These are phyloP conservation scores for Globisporangium solare DNA, from an alignment of 352 stramenopile species.

Conservation along the genomic window DNA sequence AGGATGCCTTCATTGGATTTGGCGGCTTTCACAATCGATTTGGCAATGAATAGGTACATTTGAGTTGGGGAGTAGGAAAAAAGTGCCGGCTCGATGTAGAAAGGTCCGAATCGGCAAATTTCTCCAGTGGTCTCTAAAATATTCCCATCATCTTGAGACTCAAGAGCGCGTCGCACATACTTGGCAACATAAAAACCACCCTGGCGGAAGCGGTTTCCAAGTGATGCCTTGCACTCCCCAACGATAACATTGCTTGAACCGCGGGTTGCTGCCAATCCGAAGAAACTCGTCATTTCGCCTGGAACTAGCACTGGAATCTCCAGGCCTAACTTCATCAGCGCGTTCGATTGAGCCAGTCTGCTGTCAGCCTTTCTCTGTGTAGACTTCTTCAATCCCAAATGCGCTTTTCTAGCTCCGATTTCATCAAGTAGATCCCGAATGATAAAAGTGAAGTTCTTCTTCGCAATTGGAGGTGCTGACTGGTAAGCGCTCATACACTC, in stretches of 20 bases:
- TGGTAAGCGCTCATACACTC: slow-evolving; percentile 39
- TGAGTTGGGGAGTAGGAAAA: slow-evolving; percentile 23
- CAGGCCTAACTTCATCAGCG: slow-evolving; percentile 18
- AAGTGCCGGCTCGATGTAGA: slow-evolving; percentile 26
- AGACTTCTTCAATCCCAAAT: slow-evolving; percentile 22
- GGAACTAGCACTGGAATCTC: slow-evolving; percentile 19
- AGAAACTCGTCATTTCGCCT: neutral
- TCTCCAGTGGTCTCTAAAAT: slow-evolving; percentile 25
- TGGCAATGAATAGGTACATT: slow-evolving; percentile 13
- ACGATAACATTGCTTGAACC: neutral
- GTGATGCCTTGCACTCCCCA: slow-evolving; percentile 3
- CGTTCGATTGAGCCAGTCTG: slow-evolving; percentile 13
- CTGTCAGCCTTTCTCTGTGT: neutral
- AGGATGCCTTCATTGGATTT: slow-evolving; percentile 28
- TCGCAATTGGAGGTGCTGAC: slow-evolving; percentile 16
- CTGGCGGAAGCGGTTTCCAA: slow-evolving; percentile 23
- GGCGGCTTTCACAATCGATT: slow-evolving; percentile 12
- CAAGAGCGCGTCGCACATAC: slow-evolving; percentile 30
- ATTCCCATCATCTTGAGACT: neutral
- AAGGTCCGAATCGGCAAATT: slow-evolving; percentile 46
- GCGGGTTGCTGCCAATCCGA: neutral
- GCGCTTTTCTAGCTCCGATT: slow-evolving; percentile 25
- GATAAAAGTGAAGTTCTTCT: slow-evolving; percentile 38
- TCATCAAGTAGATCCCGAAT: slow-evolving; percentile 52
- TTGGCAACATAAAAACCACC: slow-evolving; percentile 46